Percentiles rank a stretch among this genome's conserved stretches.
Evolutionary conservation across 345 rosid species (phyloP).

Genomic region (Balakata baccata): DNA sequence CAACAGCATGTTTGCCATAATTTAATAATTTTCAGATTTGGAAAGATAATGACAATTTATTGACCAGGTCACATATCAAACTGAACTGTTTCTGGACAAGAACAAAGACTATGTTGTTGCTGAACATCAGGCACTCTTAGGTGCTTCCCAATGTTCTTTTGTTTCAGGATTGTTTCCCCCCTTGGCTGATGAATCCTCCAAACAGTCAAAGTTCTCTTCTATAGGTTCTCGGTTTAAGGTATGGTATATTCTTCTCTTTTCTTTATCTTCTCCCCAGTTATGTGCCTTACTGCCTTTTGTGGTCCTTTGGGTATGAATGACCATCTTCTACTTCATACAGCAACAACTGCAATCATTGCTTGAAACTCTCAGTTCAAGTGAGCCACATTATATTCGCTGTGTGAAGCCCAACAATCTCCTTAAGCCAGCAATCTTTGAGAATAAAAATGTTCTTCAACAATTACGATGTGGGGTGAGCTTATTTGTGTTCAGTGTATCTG

Average conservation of each 20-base stretch:
- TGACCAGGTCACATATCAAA: conserved; percentile 91
- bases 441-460: conserved; percentile 78
- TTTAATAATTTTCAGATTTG: conserved; percentile 6
- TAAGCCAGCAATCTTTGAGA: conserved; percentile 96
- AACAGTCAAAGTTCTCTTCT: conserved; percentile 90
- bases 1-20: conserved; percentile 10
- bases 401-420: conserved; percentile 96
- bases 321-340: conserved; percentile 46
- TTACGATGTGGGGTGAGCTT: conserved; percentile 89
- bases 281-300: background rate
- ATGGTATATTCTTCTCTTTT: conserved; percentile 10
- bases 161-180: conserved; percentile 76
- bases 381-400: conserved; percentile 98
- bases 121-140: conserved; percentile 88
- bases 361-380: conserved; percentile 88
- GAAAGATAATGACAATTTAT: conserved; percentile 6
- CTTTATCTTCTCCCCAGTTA: background rate
- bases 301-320: conserved; percentile 16
- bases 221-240: conserved; percentile 99
- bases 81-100: conserved; percentile 91
- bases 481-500: conserved; percentile 15
- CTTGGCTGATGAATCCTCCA: conserved; percentile 75
- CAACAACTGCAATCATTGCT: conserved; percentile 89
- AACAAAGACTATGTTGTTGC: conserved; percentile 98
- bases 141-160: conserved; percentile 82